These are phyloP conservation scores for Comarum palustre DNA, from an alignment of 306 rosid genomes.

Conservation along the genomic window DNA sequence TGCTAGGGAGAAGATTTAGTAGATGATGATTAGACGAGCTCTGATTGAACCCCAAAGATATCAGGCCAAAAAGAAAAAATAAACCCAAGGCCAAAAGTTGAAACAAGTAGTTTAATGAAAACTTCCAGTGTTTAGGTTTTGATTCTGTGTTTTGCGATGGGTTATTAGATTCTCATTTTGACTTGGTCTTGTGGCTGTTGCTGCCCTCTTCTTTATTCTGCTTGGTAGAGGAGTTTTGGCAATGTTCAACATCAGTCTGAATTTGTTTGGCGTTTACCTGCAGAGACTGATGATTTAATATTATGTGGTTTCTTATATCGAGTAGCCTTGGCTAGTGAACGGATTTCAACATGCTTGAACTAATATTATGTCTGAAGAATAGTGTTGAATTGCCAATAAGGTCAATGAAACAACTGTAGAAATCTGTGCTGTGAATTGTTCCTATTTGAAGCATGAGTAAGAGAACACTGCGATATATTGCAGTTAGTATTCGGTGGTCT, in stretches of 20 bases:
- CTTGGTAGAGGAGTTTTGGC: neutral
- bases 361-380: neutral
- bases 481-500: neutral
- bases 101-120: constrained; percentile 86
- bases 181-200: neutral
- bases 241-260: neutral
- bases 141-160: neutral
- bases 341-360: neutral
- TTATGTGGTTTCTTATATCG: neutral
- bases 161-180: neutral
- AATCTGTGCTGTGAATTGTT: neutral
- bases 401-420: neutral
- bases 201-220: neutral
- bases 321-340: neutral
- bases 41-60: constrained; percentile 47
- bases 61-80: neutral
- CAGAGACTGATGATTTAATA: neutral
- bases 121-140: constrained; percentile 34
- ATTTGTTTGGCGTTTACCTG: neutral
- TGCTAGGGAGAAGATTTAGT: constrained; percentile 79
- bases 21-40: constrained; percentile 89
- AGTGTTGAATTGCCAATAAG: neutral
- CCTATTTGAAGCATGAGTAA: neutral
- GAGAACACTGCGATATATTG: neutral
- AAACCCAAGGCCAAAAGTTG: constrained; percentile 43